Evolutionary conservation across 345 rosid species (phyloP).

Genomic region (Brassica napus): Da-Ae NC_063438.1:20637001-20637500

Average conservation of each 20-base stretch:
- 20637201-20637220: neutral
- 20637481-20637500: neutral
- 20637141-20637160: neutral
- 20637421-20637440: no score
- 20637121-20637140: neutral
- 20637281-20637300: neutral
- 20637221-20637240: neutral
- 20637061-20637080: neutral
- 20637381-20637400: no score
- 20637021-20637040: constrained; percentile 19
- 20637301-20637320: neutral
- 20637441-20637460: no score
- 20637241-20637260: neutral
- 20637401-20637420: no score
- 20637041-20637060: neutral
- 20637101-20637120: neutral
- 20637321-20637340: neutral
- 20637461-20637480: neutral
- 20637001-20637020: constrained; percentile 16
- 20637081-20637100: neutral
- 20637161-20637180: neutral
- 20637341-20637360: neutral
- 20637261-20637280: neutral
- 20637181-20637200: neutral
- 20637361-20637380: neutral